Conservation (phyloP, 257 asterid genomes). For the Primulina tabacum region DNA sequence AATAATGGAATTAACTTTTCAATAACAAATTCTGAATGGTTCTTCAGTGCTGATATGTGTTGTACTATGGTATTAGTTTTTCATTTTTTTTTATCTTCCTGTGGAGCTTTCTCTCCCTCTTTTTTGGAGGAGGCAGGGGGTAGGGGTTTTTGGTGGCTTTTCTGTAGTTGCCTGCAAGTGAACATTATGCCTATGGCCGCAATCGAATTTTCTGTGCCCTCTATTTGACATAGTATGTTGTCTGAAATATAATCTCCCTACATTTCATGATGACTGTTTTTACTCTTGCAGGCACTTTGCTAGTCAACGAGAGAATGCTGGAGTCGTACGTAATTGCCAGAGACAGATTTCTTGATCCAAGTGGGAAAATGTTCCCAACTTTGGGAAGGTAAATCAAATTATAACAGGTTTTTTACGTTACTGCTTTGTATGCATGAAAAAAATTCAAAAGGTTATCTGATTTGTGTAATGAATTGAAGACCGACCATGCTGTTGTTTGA, state of each 20-base stretch:
- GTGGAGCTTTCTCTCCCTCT: neutral
- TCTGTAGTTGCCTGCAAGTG: neutral
- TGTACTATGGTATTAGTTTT: neutral
- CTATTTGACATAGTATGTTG: slow-evolving; percentile 1
- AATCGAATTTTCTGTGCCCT: neutral
- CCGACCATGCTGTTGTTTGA: slow-evolving; percentile 1
- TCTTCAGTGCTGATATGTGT: neutral
- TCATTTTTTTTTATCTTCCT: neutral
- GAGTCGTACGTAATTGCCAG: slow-evolving; percentile 96
- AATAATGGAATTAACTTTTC: neutral
- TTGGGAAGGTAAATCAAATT: no score
- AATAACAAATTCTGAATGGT: neutral
- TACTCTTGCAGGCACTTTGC: slow-evolving; percentile 76
- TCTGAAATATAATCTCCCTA: slow-evolving; percentile 21
- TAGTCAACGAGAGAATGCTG: slow-evolving; percentile 95
- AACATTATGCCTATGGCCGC: neutral
- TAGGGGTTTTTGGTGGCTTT: neutral
- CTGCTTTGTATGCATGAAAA: slow-evolving; percentile 7
- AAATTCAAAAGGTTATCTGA: slow-evolving; percentile 6
- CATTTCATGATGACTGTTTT: slow-evolving; percentile 18
- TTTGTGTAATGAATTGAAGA: slow-evolving; percentile 6
- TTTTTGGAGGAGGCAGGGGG: neutral
- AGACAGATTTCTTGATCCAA: slow-evolving; percentile 86
- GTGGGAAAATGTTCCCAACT: slow-evolving; percentile 95
- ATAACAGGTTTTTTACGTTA: no score